phyloP scores from a whole-genome alignment of 768 basidiomycete species.

The Pisolithus marmoratus region DNA sequence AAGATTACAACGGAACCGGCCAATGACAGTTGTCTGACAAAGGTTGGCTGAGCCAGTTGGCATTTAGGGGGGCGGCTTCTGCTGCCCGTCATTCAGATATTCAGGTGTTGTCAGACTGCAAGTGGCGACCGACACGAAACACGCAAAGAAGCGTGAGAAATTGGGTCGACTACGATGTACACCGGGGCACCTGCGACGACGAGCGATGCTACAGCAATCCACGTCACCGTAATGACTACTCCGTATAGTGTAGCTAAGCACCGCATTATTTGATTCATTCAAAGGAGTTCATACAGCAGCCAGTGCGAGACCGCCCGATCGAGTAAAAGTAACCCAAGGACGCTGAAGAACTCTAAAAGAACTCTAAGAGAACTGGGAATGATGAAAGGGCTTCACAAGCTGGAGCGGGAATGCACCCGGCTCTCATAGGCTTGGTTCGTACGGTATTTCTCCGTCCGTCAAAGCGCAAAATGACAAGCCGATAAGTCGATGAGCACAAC shows the following conservation, averaged over 20 bases:
- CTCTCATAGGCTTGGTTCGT: too few species aligned
- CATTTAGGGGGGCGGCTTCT: neutral
- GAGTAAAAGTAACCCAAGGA: neutral
- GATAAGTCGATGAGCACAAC: conserved; percentile 36
- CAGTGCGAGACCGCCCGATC: neutral
- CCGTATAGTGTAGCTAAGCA: conserved; percentile 8
- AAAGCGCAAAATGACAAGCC: conserved; percentile 9
- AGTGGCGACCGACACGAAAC: too few species aligned
- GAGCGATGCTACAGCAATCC: conserved; percentile 9
- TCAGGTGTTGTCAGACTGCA: too few species aligned
- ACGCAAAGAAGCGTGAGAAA: neutral
- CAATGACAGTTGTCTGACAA: too few species aligned
- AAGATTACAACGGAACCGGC: neutral
- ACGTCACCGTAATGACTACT: conserved; percentile 1
- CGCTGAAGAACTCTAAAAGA: neutral
- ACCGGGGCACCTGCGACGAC: neutral
- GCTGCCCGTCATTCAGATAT: too few species aligned
- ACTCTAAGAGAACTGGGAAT: too few species aligned
- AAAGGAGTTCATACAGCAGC: conserved; percentile 1
- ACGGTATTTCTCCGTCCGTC: too few species aligned
- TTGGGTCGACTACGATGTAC: neutral
- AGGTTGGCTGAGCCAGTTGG: neutral
- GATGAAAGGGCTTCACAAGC: too few species aligned
- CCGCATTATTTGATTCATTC: conserved; percentile 4
- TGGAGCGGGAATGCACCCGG: too few species aligned